Evolutionary conservation across 805 yeast species (phyloP), one percentile per base, ranked within the genome.

Genomic region (Zygosaccharomyces bisporus): DNA sequence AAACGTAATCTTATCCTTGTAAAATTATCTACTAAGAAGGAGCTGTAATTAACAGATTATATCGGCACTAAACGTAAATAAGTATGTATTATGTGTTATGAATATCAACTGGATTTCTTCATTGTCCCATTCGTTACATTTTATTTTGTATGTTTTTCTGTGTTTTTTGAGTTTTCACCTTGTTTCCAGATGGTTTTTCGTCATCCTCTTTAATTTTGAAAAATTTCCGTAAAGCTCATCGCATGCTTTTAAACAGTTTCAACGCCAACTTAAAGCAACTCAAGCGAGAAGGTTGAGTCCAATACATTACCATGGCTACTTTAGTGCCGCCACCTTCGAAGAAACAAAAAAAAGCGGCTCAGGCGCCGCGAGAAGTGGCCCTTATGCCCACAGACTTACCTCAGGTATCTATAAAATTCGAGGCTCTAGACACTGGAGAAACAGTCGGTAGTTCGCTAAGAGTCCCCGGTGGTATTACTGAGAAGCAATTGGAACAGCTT

Each of bases 371-470:
- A 44, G 91, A 85, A 41, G 83, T 85, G 20, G 82, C 79, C 41
- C 64, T 85, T 8, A 69, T 84, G 13, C 96, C 97, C 2, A 71
- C 63, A 1, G 91, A 87, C 58, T 67, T 90, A 17, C 96, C 97
- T 18, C 80, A 88, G 70, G 96, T 91, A 19, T 74, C 89, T 42
- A 80, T 91, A 46, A 84, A 81, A 62, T 89, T 91, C 64, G 91
- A 88, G 64, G 96, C 98, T 2, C 80, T 95, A 8, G 98, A 90
- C 57, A 81, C 96, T 6, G 97, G 96, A 40, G 95, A 86, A 49
- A 68, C 79, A 2, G 75, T 85, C 17, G 96, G 96, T 7, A 87
- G 91, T 4, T 81, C 87, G 10, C 68, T 90, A 37, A 77, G 97
- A 61, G 95, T 93, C 5, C 99, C 98, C 3, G 97, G 96, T 13